These are phyloP conservation scores for Torulaspora delbrueckii DNA, from an alignment of 805 yeast species.

Conservation along the genomic window DNA sequence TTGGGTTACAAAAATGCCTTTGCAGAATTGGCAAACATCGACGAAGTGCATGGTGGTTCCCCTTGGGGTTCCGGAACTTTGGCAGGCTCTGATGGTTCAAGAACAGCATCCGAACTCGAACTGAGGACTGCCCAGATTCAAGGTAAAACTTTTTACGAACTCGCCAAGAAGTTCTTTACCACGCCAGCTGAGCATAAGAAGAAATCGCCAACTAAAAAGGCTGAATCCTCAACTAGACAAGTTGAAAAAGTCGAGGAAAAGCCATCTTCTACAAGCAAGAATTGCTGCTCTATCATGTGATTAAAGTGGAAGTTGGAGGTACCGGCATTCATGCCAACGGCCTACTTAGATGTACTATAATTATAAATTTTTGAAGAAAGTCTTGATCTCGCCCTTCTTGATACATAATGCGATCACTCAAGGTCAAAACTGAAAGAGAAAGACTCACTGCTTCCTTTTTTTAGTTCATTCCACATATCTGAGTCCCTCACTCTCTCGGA, in stretches of 20 bases:
- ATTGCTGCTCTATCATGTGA: slow-evolving; percentile 18
- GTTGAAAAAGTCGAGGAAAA: slow-evolving; percentile 1
- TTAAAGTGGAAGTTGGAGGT: not conserved
- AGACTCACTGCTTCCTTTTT: slow-evolving; percentile 7
- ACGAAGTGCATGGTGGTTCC: slow-evolving; percentile 74
- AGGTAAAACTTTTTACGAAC: slow-evolving; percentile 58
- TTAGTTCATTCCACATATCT: slow-evolving; percentile 50
- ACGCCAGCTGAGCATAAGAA: slow-evolving; percentile 5
- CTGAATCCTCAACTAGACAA: not conserved
- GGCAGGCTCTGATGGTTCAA: slow-evolving; percentile 72
- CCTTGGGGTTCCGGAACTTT: slow-evolving; percentile 85
- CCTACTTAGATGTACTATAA: slow-evolving; percentile 3
- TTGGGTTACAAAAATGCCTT: slow-evolving; percentile 63
- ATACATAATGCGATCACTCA: not conserved
- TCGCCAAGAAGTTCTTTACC: slow-evolving; percentile 34
- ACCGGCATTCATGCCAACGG: not conserved
- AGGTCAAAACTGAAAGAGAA: slow-evolving; percentile 6
- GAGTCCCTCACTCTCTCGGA: slow-evolving; percentile 37
- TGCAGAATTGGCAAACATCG: slow-evolving; percentile 49
- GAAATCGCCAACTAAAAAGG: slow-evolving; percentile 3
- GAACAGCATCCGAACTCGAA: slow-evolving; percentile 62
- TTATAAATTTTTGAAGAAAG: not conserved
- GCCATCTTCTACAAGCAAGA: not conserved
- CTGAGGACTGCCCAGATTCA: slow-evolving; percentile 58
- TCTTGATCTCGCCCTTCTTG: not conserved